Evolutionary conservation across 495 filamentous ascomycete genomes (phyloP), one percentile per base, ranked within the genome.

Genomic region (Arthonia radiata): DNA sequence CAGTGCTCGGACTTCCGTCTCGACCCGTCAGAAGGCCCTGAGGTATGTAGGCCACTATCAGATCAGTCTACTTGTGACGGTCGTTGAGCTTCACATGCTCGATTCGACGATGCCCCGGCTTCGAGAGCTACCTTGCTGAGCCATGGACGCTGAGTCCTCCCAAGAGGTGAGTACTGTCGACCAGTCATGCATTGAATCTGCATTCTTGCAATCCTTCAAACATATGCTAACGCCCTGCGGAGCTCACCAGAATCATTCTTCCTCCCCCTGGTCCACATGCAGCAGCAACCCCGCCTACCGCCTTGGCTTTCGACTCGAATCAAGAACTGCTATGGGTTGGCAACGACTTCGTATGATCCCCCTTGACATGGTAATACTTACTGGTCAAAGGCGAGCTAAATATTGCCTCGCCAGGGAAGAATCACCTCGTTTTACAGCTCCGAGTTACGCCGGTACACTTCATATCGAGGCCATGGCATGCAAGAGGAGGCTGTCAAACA

Each of bases 261-360:
- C 72, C 72, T 30, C 62, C 69, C 32, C 66, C 71, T 26, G 63
- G 56, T 28, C 43, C 56, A 33, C 63, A 69, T 45, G 57, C 54
- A 17, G 41, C 67, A 35, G 57, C 69, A 3, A 65, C 71, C n/a
- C 57, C 64, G 24, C 63, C 67, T 29, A 66, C 69, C 4, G 64
- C 76, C 6, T 50, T 90, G 34, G 71, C 77, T 13, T 94, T 94
- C 42, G 86, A 99, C 42, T 70, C 69, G 31, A 56, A 61, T 23
- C 68, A 83, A 43, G 86, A 94, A 46, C 61, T 94, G 17, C 45
- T 94, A 33, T 97, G 89, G 86, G 61, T 66, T 6, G 86, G 86
- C 8, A 83, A 80, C 47, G 74, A 81, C 52, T 74, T 67, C 56
- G 81, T 89, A 52, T 50, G 69, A 41, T 21, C 16, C 17, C n/a